Conservation (phyloP, 495 filamentous ascomycete genomes). For the Choiromyces venosus region DNA sequence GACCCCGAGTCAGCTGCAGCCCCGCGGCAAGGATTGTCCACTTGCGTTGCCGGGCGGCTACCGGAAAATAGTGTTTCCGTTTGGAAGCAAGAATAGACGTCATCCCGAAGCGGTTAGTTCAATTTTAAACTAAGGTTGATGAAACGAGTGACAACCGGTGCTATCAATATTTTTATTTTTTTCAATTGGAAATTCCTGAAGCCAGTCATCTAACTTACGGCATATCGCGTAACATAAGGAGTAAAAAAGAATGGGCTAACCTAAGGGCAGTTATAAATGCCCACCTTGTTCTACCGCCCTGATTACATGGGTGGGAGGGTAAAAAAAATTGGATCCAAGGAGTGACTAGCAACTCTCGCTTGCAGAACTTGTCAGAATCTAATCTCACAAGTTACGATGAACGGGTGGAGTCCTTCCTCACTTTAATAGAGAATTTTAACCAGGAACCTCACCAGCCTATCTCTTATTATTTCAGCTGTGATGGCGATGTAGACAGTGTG, state of each 20-base stretch:
- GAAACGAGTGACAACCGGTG: neutral
- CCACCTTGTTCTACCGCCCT: too few relatives aligned
- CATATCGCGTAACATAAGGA: too few relatives aligned
- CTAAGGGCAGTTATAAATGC: too few relatives aligned
- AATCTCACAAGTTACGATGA: neutral
- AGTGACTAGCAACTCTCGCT: neutral
- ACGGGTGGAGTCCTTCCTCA: neutral
- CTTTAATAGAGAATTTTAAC: neutral
- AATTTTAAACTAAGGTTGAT: neutral
- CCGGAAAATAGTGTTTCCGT: neutral
- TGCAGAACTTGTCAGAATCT: neutral
- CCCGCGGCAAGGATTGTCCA: neutral
- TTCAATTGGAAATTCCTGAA: too few relatives aligned
- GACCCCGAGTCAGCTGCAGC: neutral
- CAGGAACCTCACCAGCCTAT: neutral
- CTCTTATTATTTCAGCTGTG: neutral
- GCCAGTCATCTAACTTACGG: too few relatives aligned
- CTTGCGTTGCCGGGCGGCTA: neutral
- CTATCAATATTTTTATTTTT: neutral
- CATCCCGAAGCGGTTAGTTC: neutral
- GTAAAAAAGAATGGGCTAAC: too few relatives aligned
- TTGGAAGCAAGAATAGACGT: neutral
- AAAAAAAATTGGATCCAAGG: too few relatives aligned
- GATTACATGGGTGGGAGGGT: too few relatives aligned
- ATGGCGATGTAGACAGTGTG: too few relatives aligned